Base-by-base conservation (phyloP, 75 land plant species). In the Chamaecyparis obtusa region DNA sequence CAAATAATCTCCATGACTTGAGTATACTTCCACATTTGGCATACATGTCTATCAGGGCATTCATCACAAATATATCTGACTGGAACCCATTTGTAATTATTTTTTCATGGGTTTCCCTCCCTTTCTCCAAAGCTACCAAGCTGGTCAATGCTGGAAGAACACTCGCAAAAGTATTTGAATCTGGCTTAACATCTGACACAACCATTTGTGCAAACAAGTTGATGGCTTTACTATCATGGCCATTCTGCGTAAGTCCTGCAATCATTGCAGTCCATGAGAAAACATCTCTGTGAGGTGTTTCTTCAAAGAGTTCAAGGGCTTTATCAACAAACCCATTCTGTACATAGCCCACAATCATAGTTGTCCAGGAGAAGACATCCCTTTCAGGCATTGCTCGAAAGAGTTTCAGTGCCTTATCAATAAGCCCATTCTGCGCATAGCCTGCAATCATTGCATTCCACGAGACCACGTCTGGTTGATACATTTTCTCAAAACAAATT, bases 1-100 rank as follows among this genome's bases (percentile, higher is more conserved):
- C 87, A 72, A 88, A 88, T 49, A 88, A 16, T 16, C 72, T 49
- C 19, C 75, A n/a, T 30, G 89, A 86, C 21, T 72, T 86, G 6
- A 84, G 44, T 6, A 88, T 43, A 24, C 37, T 43, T 36, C 89
- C 86, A 46, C 87, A 85, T 85, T 88, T 88, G 10, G 89, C 87
- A 88, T 88, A 88, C 89, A 88, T 88, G 44, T 85, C 89, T 24
- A 88, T 35, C 43, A 88, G 86, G 14, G 89, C 33, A 88, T 57
- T 88, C 76, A 54, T 33, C n/a, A 87, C 86, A 43, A 84, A 35
- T 43, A 87, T 27, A 87, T 81, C 83, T 17, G 87, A 41, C 64
- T 57, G 46, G 30, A 84, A 83, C 32, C 86, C 86, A 87, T 19
- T 48, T n/a, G 19, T 84, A 14, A 87, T 56, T 35, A 84, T 33